A percentile compares a stretch with the other conserved stretches of the same genome.
Evolutionary conservation across 163 green algal genomes (phyloP).

Genomic region (Chlamydomonas reinhardtii): DNA sequence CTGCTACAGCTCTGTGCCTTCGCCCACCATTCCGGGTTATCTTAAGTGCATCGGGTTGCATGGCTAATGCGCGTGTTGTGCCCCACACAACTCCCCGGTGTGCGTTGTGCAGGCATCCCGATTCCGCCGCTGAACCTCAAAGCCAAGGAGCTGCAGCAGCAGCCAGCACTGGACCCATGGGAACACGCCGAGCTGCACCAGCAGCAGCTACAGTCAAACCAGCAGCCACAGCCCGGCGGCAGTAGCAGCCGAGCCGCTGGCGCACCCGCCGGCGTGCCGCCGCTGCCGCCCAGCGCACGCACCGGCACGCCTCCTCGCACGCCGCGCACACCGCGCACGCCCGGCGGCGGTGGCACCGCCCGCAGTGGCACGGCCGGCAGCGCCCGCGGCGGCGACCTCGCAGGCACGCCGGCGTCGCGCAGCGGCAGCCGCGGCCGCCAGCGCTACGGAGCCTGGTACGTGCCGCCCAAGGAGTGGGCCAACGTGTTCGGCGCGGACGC

Average conservation of each 20-base stretch:
- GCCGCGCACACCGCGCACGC: not conserved
- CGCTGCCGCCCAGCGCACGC: not conserved
- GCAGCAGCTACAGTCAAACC: not conserved
- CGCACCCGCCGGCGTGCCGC: too few species aligned
- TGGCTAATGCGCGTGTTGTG: too few species aligned
- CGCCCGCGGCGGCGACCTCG: too few species aligned
- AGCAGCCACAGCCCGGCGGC: too few species aligned
- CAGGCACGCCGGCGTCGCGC: too few species aligned
- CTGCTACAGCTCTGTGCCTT: too few species aligned
- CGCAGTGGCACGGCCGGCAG: not conserved
- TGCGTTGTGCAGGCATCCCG: constrained; percentile 16
- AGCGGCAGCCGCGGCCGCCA: not conserved
- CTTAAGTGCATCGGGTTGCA: too few species aligned
- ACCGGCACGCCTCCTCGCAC: not conserved
- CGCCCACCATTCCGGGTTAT: too few species aligned
- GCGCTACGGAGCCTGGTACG: constrained; percentile 12
- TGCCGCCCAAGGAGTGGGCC: constrained; percentile 13
- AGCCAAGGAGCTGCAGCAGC: not conserved
- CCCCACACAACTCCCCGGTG: too few species aligned
- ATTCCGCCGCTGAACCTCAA: constrained; percentile 23
- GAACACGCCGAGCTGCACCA: not conserved
- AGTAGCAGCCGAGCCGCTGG: not conserved
- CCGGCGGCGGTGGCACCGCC: not conserved
- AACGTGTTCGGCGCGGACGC: not conserved
- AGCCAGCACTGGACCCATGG: not conserved